Evolutionary conservation across 371 early-diverging fungal species (phyloP), one percentile per base, ranked within the genome.

Genomic region (Coemansia sp.): DNA sequence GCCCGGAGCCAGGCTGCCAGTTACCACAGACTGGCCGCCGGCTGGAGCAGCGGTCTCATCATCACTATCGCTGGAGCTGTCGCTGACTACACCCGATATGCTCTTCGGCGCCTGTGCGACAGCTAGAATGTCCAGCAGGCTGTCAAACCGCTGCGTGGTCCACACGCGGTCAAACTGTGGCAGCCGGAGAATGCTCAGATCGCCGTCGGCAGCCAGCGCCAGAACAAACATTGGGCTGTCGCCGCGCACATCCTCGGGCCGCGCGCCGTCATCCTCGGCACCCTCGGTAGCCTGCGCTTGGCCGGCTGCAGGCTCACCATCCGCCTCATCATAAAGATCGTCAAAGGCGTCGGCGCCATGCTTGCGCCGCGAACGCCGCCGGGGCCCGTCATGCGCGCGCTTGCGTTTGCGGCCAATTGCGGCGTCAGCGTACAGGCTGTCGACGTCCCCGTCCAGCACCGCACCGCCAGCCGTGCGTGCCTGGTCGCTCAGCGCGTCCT

Each of bases 381-480:
- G 60, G 16, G 47, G 1, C 8, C 13, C 34, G 9, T 54, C 49
- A 8, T 34, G 49, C 10, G 51, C 35, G 10, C 68, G 59, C 57
- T 49, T 68, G 38, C 70, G 69, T 42, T 49, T 58, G 36, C 39
- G 55, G 3, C 50, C 50, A 4, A 36, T 50, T 7, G 58, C 9
- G 3, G 64, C 43, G 20, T 72, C 72, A 16, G 60, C 72, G 38
- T 72, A 72, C 11, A 72, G 53, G n/a, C 64, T 68, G 48, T 72
- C 72, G 42, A 63, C 62, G 32, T 59, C 72, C 14, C 59, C 68
- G 50, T 63, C 68, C 5, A 34, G 16, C 42, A 9, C 30, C 13
- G 32, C 42, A n/a, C 43, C 57, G 26, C 49, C 51, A 26, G 50
- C 40, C 7, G 35, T 51, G 5, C 9, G 50, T 0, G 42, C 56